Base-by-base conservation (phyloP, 2,329 filamentous ascomycete genomes). In the Dactylellina haptotyla region DNA sequence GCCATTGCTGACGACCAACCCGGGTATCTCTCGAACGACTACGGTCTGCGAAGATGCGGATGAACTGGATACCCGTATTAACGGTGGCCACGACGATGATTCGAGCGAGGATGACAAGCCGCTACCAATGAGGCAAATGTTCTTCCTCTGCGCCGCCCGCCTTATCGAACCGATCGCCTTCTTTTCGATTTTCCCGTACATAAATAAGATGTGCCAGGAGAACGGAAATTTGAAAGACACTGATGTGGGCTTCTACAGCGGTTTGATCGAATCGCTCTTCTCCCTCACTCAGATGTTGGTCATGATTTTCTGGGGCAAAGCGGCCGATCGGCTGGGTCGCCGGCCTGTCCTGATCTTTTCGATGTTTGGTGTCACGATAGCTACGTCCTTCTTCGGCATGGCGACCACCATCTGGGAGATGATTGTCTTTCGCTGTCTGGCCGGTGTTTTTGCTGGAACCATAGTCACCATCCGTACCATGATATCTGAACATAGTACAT, bases 221-320 rank as follows among this genome's bases (percentile, higher is more conserved):
- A 89, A 88, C 69, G 90, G 90, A 8, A 78, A 83, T 9, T 81
- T 94, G 1, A 80, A 84, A 1, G 82, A 86, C 46, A 81, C 85
- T n/a, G 88, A 92, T 79, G 87, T 92, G 2, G 91, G 91, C 1
- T 94, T 93, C 82, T 94, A 92, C 82, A 87, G 85, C 66, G 91
- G 91, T 1, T 82, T 93, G 10, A 92, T 94, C 79, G 88, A 89
- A 82, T 86, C 87, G 41, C 81, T 92, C 28, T 94, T 93, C 81
- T 90, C 88, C 1, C 81, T 89, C 4, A 90, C 89, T 0, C 90
- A 93, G 80, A 92, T 92, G 84, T 64, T 86, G n/a, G 85, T 93
- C 67, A 91, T 94, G 87, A 85, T 94, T 25, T 82, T 84, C 75
- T 94, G 91, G 89, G 90, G 90, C 54, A 83, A 82, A 77, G 87